Evolutionary conservation across 176 grass and related monocot species (phyloP), one percentile per base, ranked within the genome.

Genomic region (Saccharum officinarum): DNA sequence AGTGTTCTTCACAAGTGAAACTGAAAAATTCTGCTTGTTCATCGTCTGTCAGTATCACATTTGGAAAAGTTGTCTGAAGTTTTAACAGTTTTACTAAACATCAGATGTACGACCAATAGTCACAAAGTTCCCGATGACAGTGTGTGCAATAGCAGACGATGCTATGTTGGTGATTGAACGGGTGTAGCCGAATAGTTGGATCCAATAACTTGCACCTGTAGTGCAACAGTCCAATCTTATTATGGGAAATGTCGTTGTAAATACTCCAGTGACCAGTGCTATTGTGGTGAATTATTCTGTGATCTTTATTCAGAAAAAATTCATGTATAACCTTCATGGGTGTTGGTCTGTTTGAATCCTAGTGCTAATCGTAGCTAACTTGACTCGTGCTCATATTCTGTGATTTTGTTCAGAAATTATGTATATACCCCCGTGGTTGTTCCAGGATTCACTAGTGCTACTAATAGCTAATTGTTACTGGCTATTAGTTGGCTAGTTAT

Each of bases 1-100:
- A 89, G 89, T 47, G 63, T 93, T 80, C 78, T 93, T 49, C 89
- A 93, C 75, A 96, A 91, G 67, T 96, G 89, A 95, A 75, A 73
- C 67, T 40, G 10, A 37, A 61, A 9, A 40, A 37, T 55, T 52
- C 13, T 65, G 8, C 0, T 54, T 40, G 42, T 70, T 63, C 31
- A 60, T 20, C 18, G 16, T 46, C 31, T 23, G n/a, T 62, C n/a
- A 77, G 5, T 41, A 20, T 73, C 69, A 65, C 41, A 31, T 64
- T 36, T 63, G 62, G 44, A 30, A 23, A 20, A 1, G 17, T 7
- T 50, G 20, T 37, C 8, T 1, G 30, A 36, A 67, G 12, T 15
- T 36, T 65, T 37, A 20, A 5, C 18, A 2, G 3, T 33, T 54
- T 66, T 25, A 25, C 17, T 6, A 12, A 39, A 22, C n/a, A 25